These are phyloP conservation scores for Orbilia javanica DNA, from an alignment of 2,329 filamentous ascomycete species.

Conservation along the genomic window DNA sequence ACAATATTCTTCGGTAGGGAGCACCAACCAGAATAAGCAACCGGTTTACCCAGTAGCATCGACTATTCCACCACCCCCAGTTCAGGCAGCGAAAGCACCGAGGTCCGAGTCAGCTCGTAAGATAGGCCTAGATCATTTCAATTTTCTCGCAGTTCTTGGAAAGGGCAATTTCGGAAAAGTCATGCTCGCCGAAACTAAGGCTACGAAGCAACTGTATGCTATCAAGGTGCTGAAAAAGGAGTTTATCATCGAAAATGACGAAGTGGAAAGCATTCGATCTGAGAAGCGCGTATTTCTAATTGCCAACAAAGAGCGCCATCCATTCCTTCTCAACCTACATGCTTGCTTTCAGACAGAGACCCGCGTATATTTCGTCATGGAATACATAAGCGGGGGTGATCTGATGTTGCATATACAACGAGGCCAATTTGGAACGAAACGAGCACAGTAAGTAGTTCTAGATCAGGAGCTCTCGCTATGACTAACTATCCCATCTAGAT, in stretches of 20 bases:
- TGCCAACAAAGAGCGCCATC: constrained; percentile 95
- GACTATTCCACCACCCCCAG: constrained; percentile 29
- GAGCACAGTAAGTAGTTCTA: constrained; percentile 80
- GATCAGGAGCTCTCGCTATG: background rate
- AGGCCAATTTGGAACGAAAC: constrained; percentile 93
- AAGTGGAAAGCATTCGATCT: constrained; percentile 96
- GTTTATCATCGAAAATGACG: constrained; percentile 99
- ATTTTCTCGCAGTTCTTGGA: constrained; percentile 96
- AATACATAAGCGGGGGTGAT: constrained; percentile 98
- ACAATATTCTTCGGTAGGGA: constrained; percentile 54
- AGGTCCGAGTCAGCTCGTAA: constrained; percentile 80
- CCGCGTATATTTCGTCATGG: constrained; percentile 98
- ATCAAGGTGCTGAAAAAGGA: constrained; percentile 99
- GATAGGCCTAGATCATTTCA: constrained; percentile 98
- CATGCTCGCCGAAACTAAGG: constrained; percentile 98
- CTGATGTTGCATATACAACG: constrained; percentile 99
- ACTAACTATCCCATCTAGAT: constrained; percentile 69
- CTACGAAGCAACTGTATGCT: constrained; percentile 89
- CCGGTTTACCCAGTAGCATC: constrained; percentile 56
- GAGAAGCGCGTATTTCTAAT: constrained; percentile 98
- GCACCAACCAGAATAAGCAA: constrained; percentile 61
- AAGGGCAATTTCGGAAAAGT: constrained; percentile 99
- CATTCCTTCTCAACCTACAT: constrained; percentile 93
- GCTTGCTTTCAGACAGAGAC: constrained; percentile 99
- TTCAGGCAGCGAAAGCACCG: constrained; percentile 66